A percentile compares a stretch with the other conserved stretches of the same genome.
phyloP scores from a whole-genome alignment of 164 flowering plant genomes.

The Amborella trichopoda region DNA sequence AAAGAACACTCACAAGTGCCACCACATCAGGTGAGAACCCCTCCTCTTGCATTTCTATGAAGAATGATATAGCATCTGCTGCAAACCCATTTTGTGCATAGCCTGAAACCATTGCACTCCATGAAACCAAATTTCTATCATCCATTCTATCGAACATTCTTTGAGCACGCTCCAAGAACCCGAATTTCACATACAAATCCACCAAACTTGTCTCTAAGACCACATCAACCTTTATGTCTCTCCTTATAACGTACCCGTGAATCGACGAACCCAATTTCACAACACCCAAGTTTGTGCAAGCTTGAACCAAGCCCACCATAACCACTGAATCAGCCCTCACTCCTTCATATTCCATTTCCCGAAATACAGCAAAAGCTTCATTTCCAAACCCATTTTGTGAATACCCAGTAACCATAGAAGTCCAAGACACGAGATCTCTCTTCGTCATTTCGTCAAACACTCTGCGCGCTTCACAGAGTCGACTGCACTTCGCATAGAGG shows the following conservation, averaged over 20 bases:
- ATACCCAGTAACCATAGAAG: constrained; percentile 13
- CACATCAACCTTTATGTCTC: constrained; percentile 13
- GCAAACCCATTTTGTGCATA: constrained; percentile 25
- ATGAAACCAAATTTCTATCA: constrained; percentile 14
- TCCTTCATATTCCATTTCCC: constrained; percentile 12
- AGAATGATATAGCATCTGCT: constrained; percentile 12
- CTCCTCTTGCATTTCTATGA: constrained; percentile 16
- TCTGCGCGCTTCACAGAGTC: constrained; percentile 11
- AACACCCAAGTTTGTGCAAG: constrained; percentile 13
- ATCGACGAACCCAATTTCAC: constrained; percentile 13
- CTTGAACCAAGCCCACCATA: constrained; percentile 17
- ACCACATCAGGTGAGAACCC: constrained; percentile 14
- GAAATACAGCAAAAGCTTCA: constrained; percentile 12
- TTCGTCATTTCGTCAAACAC: constrained; percentile 12
- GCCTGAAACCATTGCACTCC: constrained; percentile 22
- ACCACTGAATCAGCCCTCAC: constrained; percentile 13
- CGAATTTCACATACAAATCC: constrained; percentile 22
- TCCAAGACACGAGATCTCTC: constrained; percentile 19
- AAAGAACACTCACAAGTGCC: constrained; percentile 15
- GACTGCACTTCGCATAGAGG: constrained; percentile 17
- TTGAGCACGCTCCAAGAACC: constrained; percentile 12
- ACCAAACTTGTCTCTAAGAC: constrained; percentile 17
- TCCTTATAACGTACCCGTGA: constrained; percentile 18
- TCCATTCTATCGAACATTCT: constrained; percentile 14
- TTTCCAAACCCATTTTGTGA: constrained; percentile 8